Evolutionary conservation across 345 rosid species (phyloP), one percentile per base, ranked within the genome.

Genomic region (Salix exigua): DNA sequence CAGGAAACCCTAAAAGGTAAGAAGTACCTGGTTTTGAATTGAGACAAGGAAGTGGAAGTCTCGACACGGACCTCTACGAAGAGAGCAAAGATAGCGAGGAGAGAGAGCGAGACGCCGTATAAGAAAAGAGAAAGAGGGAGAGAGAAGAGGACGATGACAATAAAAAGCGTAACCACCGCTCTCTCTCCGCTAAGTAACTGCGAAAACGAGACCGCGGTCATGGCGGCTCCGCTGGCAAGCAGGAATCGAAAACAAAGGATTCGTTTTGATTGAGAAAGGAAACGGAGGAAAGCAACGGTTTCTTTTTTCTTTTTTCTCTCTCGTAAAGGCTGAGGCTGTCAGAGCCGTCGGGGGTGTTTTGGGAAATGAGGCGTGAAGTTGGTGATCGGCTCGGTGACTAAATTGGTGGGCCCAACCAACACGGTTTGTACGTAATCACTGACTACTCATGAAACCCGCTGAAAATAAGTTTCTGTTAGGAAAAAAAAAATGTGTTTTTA

Each of bases 141-240:
- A 63, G 96, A 88, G 79, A 64, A 76, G 74, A 92, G 82, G 58
- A 91, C 77, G 61, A 85, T 85, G 70, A 79, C 76, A 50, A 89
- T 75, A 74, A 92, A 89, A 48, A 91, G 80, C 51, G 83, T 72
- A 13, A 93, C 96, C 63, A 96, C 91, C 18, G 86, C 93, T 83
- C 98, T 89, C 86, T 96, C 99, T 75, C 99, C 99, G 80, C 83
- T 91, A 25, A 86, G 23, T 79, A 73, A 77, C 84, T 81, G 80
- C 81, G 78, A 73, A 63, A 74, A 60, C 33, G 76, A 70, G 69
- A 42, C 68, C 68, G 84, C 38, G 72, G 84, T 33, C 89, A 85
- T 73, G 64, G 77, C 26, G 14, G 42, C 19, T 31, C 50, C 50
- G 68, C 38, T 30, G 68, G 0, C 19, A 14, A 13, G 31, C 21